phyloP scores from a whole-genome alignment of 331 rosid genomes.

The Malus hybrid region DNA sequence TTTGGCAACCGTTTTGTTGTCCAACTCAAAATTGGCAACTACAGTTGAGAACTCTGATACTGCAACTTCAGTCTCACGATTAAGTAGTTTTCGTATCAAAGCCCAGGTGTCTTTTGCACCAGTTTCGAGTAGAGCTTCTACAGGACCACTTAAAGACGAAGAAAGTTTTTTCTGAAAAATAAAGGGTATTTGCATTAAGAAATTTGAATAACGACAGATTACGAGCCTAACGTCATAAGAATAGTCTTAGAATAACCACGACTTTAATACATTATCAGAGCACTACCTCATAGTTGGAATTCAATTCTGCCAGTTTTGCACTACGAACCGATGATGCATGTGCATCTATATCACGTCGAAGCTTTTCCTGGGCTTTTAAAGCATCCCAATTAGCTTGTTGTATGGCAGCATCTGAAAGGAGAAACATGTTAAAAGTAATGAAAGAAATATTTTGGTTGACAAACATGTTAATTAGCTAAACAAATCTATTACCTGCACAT shows the following conservation, averaged over 20 bases:
- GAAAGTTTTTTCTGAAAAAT: too few relatives aligned
- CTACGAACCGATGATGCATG: conserved; percentile 49
- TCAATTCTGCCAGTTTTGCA: conserved; percentile 48
- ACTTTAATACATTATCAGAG: conserved; percentile 9
- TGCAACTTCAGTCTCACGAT: too few relatives aligned
- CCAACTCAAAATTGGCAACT: too few relatives aligned
- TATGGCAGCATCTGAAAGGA: conserved; percentile 55
- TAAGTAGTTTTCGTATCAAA: too few relatives aligned
- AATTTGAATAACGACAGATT: not conserved
- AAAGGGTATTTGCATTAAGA: not conserved
- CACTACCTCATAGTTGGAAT: conserved; percentile 49
- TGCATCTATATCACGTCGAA: conserved; percentile 56
- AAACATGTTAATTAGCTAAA: not conserved
- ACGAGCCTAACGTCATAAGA: not conserved
- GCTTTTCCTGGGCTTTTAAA: conserved; percentile 54
- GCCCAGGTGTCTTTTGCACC: too few relatives aligned
- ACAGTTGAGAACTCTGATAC: too few relatives aligned
- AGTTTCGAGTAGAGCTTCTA: too few relatives aligned
- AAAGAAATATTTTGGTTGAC: not conserved
- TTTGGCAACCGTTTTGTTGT: too few relatives aligned
- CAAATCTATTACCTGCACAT: conserved; percentile 52
- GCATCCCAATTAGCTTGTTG: conserved; percentile 64
- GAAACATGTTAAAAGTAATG: not conserved
- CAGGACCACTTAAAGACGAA: too few relatives aligned
- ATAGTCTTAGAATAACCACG: not conserved